Evolutionary conservation across 2,329 filamentous ascomycete genomes (phyloP).

Genomic region (Neopestalotiopsis sp.): DNA sequence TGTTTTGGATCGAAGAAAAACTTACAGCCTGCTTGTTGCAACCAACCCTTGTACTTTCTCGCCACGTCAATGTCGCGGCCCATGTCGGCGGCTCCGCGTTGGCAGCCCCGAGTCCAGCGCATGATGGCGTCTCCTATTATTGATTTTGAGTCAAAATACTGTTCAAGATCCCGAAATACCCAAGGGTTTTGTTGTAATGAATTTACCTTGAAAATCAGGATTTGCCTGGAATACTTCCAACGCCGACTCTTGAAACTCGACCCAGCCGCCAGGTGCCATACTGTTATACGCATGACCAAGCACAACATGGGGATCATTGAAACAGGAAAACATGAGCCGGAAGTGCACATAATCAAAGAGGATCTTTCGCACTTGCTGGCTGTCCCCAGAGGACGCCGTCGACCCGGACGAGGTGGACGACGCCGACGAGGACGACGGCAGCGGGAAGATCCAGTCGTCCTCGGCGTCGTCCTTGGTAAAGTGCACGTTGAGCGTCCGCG

Average conservation of each 20-base stretch:
- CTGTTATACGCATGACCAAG: conserved; percentile 5
- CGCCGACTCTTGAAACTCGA: conserved; percentile 14
- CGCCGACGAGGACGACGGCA: neutral
- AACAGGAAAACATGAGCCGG: conserved; percentile 11
- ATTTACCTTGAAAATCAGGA: neutral
- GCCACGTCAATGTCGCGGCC: neutral
- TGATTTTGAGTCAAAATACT: no score
- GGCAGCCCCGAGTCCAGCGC: neutral
- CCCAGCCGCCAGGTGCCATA: conserved; percentile 12
- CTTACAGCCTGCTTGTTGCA: conserved; percentile 7
- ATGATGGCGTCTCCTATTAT: neutral
- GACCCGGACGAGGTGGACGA: no score
- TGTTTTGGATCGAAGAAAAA: neutral
- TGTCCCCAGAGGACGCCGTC: no score
- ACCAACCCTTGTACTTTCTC: conserved; percentile 4
- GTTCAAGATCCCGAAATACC: no score
- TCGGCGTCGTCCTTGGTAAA: conserved; percentile 19
- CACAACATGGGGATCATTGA: conserved; percentile 2
- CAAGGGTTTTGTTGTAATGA: no score
- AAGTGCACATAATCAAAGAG: conserved; percentile 18
- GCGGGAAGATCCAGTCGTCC: conserved; percentile 5
- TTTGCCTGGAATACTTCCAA: neutral
- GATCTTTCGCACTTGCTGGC: neutral
- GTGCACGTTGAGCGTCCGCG: neutral
- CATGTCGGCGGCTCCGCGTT: neutral